Percentiles rank a stretch among this genome's conserved stretches.
Evolutionary conservation across 2,329 filamentous ascomycete genomes (phyloP).

Genomic region (Paraconiothyrium brasiliense): DNA sequence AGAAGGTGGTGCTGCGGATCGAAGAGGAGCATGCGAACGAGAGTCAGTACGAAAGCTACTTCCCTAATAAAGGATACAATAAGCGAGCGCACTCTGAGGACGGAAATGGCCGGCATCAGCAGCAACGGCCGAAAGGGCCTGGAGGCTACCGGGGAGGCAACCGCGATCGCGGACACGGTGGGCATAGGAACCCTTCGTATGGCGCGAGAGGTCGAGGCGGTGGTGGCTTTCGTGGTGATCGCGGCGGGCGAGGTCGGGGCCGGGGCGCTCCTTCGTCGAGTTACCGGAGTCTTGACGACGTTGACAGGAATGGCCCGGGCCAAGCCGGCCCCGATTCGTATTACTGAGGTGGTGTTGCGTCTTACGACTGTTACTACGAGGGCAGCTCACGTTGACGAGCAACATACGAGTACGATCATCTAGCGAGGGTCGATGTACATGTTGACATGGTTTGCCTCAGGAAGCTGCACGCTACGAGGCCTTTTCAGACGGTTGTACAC

Average conservation of each 20-base stretch:
- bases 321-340: constrained; percentile 46
- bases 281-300: constrained; percentile 58
- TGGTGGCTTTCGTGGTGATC: constrained; percentile 54
- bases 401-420: neutral
- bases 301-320: constrained; percentile 41
- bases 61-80: constrained; percentile 66
- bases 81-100: constrained; percentile 50
- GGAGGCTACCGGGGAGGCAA: constrained; percentile 45
- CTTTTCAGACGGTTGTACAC: neutral
- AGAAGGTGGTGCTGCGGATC: constrained; percentile 84
- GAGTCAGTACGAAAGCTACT: constrained; percentile 70
- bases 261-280: constrained; percentile 45
- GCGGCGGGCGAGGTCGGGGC: constrained; percentile 50
- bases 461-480: neutral
- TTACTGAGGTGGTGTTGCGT: constrained; percentile 32
- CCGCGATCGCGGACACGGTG: constrained; percentile 42
- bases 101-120: constrained; percentile 55
- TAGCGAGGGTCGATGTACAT: neutral
- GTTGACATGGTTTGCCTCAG: neutral
- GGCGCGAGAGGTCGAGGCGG: constrained; percentile 50
- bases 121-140: constrained; percentile 27
- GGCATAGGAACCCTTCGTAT: constrained; percentile 41
- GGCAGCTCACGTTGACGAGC: neutral
- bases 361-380: neutral
- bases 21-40: constrained; percentile 73